Conservation (phyloP, 2,329 filamentous ascomycete genomes). For the Talaromyces sp. region DNA sequence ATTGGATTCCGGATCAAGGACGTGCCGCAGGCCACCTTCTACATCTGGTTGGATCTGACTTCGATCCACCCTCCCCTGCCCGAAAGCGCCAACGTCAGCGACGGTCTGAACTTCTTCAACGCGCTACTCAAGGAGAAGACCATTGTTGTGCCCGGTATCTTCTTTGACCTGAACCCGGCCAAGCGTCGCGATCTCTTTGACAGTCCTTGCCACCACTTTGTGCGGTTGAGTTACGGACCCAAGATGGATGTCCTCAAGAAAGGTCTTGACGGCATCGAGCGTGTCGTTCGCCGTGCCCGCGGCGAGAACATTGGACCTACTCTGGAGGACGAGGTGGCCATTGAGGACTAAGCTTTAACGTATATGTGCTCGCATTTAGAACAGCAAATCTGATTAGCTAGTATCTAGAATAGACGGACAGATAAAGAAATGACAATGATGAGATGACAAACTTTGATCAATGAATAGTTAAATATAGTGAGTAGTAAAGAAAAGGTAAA, state of each 20-base stretch:
- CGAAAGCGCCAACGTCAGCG: constrained; percentile 65
- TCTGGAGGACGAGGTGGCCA: constrained; percentile 33
- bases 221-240: constrained; percentile 78
- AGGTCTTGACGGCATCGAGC: constrained; percentile 79
- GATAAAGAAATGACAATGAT: neutral
- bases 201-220: constrained; percentile 88
- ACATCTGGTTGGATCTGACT: constrained; percentile 69
- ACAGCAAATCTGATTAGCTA: neutral
- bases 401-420: neutral
- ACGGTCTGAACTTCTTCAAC: constrained; percentile 95
- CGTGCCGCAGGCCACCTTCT: constrained; percentile 88
- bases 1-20: constrained; percentile 86
- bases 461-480: too few species aligned
- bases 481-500: neutral
- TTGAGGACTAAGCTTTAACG: constrained; percentile 21
- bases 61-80: constrained; percentile 49
- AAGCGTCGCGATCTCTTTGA: constrained; percentile 89
- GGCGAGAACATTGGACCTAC: constrained; percentile 22
- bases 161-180: constrained; percentile 92
- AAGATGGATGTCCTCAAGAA: constrained; percentile 71
- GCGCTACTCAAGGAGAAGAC: constrained; percentile 90
- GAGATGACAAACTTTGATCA: neutral
- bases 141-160: constrained; percentile 94
- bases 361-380: neutral
- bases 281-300: constrained; percentile 56